Conservation (phyloP, 2,329 filamentous ascomycete species). For the Exophiala phaeomuriformis region DNA sequence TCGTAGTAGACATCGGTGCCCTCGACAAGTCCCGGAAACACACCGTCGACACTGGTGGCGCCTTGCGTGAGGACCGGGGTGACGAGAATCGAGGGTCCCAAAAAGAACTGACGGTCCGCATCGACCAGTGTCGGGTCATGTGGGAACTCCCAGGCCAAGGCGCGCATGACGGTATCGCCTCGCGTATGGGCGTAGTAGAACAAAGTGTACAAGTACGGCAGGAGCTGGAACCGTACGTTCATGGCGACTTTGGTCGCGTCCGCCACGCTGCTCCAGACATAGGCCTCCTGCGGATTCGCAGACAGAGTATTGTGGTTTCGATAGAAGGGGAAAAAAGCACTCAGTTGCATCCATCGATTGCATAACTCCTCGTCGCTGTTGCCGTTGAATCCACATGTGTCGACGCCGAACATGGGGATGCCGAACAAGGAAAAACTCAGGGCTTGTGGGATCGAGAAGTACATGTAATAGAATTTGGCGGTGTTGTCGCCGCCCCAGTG, state of each 20-base stretch:
- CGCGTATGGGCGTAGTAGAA: conserved; percentile 59
- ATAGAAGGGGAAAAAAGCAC: conserved; percentile 71
- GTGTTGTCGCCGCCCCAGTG: conserved; percentile 78
- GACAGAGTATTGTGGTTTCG: conserved; percentile 64
- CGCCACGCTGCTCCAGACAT: conserved; percentile 59
- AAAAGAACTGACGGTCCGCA: conserved; percentile 65
- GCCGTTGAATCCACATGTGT: conserved; percentile 63
- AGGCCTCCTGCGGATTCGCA: conserved; percentile 61
- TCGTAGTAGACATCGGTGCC: conserved; percentile 61
- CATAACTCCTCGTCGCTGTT: conserved; percentile 64
- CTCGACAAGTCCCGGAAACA: conserved; percentile 58
- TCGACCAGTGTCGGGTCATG: conserved; percentile 59
- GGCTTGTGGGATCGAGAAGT: conserved; percentile 68
- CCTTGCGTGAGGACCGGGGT: conserved; percentile 59
- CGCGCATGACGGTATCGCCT: conserved; percentile 64
- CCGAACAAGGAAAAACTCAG: conserved; percentile 67
- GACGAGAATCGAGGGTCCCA: conserved; percentile 59
- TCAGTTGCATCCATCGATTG: conserved; percentile 65
- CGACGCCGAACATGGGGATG: conserved; percentile 68
- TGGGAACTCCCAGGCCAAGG: conserved; percentile 64
- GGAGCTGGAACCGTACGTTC: conserved; percentile 60
- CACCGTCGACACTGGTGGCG: conserved; percentile 54
- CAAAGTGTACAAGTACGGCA: conserved; percentile 71
- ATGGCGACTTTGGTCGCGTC: conserved; percentile 60
- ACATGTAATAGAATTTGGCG: conserved; percentile 66